phyloP scores from a whole-genome alignment of 306 rosid species.

The Prosopis cineraria region DNA sequence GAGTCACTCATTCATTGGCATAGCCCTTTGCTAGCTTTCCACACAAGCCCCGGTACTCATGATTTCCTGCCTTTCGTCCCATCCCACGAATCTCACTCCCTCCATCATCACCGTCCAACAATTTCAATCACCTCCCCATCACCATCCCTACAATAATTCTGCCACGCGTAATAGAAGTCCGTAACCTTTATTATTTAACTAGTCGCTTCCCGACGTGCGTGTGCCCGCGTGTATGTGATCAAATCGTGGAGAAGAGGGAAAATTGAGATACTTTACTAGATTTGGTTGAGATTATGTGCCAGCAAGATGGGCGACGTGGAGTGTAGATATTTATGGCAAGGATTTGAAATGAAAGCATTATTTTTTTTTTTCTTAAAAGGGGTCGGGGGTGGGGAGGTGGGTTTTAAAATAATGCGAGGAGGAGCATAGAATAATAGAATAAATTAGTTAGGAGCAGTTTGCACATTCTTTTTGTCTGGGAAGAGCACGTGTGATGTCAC shows the following conservation, averaged over 20 bases:
- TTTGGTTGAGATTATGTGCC: constrained; percentile 22
- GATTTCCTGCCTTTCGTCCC: neutral
- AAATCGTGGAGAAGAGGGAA: neutral
- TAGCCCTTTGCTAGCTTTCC: neutral
- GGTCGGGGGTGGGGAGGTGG: too few species aligned
- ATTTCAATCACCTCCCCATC: neutral
- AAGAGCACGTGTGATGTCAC: constrained; percentile 76
- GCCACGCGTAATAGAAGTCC: too few species aligned
- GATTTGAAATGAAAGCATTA: constrained; percentile 12
- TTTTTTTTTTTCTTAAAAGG: too few species aligned
- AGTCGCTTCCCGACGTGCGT: neutral
- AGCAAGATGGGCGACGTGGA: constrained; percentile 37
- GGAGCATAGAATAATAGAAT: neutral
- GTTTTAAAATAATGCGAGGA: constrained; percentile 14
- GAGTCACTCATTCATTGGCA: neutral
- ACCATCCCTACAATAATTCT: neutral
- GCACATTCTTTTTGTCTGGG: constrained; percentile 82
- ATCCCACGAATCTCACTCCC: neutral
- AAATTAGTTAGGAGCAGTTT: constrained; percentile 20
- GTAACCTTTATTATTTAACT: too few species aligned
- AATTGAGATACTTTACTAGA: constrained; percentile 19
- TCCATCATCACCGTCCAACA: neutral
- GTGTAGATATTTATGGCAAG: constrained; percentile 28
- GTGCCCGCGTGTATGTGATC: neutral
- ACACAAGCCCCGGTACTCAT: neutral